Percentiles rank a stretch among this genome's conserved stretches.
Conservation (phyloP, 768 basidiomycete species). For the Butyriboletus loyo region DNA sequence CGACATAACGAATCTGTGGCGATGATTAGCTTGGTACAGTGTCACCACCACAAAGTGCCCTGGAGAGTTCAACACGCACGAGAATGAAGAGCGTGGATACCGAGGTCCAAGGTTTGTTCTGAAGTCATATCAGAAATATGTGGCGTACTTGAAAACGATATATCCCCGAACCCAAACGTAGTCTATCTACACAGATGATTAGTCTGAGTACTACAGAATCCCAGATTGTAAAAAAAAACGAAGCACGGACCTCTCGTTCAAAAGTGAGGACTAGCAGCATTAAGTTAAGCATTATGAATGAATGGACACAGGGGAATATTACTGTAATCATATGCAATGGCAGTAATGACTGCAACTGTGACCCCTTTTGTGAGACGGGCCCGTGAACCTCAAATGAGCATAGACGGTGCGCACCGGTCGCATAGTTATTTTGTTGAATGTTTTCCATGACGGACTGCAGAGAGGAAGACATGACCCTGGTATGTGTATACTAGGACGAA, state of each 20-base stretch:
- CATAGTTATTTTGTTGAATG: not conserved
- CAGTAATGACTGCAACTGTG: not conserved
- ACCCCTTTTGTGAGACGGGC: not conserved
- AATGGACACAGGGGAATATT: not conserved
- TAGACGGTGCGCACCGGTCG: not conserved
- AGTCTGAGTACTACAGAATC: not conserved
- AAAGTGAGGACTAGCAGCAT: not conserved
- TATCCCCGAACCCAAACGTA: conserved; percentile 4
- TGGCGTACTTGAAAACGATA: not conserved
- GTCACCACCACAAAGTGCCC: too few relatives aligned
- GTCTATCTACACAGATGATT: not conserved
- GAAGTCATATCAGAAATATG: not conserved
- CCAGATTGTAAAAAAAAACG: not conserved
- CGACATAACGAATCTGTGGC: too few relatives aligned
- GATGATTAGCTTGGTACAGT: too few relatives aligned
- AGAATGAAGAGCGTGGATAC: not conserved
- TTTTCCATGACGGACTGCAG: not conserved
- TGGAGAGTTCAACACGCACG: not conserved
- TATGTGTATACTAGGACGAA: not conserved
- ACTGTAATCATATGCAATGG: conserved; percentile 5
- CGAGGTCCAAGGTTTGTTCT: not conserved
- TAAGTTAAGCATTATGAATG: too few relatives aligned
- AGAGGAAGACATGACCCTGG: not conserved
- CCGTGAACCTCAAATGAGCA: not conserved
- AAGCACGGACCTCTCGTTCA: not conserved